phyloP scores from a whole-genome alignment of 495 filamentous ascomycete genomes.

The Penicillium bovifimosum region DNA sequence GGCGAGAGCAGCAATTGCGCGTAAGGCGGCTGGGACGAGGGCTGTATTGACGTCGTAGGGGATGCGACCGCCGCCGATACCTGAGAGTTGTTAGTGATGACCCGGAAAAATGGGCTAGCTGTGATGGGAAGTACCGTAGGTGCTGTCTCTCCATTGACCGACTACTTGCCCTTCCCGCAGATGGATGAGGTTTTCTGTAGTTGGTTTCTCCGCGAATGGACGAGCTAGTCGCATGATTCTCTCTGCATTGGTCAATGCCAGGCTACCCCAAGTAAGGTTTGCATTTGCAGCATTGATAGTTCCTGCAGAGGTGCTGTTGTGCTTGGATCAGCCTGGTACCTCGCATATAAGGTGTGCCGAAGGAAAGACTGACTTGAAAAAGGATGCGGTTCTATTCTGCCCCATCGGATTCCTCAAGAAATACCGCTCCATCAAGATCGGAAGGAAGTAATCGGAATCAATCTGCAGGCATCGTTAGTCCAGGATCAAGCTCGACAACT shows the following conservation, averaged over 20 bases:
- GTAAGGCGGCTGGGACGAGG: constrained; percentile 55
- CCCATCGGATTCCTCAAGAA: constrained; percentile 47
- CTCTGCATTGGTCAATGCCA: constrained; percentile 48
- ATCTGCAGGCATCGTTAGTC: constrained; percentile 28
- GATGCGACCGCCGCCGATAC: constrained; percentile 57
- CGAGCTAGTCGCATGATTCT: constrained; percentile 53
- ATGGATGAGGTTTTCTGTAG: constrained; percentile 50
- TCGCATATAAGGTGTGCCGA: too few relatives aligned
- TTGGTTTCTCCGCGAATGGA: constrained; percentile 50
- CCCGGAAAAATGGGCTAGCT: neutral
- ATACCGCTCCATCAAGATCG: constrained; percentile 53
- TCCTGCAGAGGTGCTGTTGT: constrained; percentile 35
- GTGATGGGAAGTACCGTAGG: constrained; percentile 31
- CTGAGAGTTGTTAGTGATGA: constrained; percentile 5
- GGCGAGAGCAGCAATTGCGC: constrained; percentile 50
- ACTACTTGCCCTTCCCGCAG: constrained; percentile 51
- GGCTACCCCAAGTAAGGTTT: constrained; percentile 47
- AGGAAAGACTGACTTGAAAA: constrained; percentile 36
- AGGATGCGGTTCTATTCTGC: constrained; percentile 30
- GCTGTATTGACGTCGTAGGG: constrained; percentile 64
- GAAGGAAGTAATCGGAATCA: constrained; percentile 59
- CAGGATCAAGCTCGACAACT: neutral
- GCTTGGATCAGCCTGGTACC: too few relatives aligned
- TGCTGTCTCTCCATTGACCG: constrained; percentile 60
- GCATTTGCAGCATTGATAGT: constrained; percentile 42